Conservation (phyloP, 73 alveolate genomes). For the Tetrahymena thermophila region DNA sequence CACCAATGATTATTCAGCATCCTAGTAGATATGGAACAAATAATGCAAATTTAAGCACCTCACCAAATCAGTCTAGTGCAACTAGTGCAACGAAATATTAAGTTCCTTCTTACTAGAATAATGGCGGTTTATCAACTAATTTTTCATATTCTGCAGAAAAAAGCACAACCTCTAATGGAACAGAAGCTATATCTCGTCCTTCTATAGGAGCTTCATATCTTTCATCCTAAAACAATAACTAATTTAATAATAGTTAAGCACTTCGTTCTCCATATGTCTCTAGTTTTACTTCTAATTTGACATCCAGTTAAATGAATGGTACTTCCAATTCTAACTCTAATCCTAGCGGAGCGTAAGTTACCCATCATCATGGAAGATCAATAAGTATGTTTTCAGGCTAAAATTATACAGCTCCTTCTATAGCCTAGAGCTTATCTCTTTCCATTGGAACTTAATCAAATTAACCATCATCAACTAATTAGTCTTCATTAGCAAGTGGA, state of each 20-base stretch:
- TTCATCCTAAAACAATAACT: not conserved
- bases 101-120: not conserved
- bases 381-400: not conserved
- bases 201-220: not conserved
- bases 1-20: not conserved
- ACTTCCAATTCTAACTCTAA: not conserved
- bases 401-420: not conserved
- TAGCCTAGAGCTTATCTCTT: not conserved
- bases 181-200: not conserved
- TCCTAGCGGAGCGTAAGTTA: not conserved
- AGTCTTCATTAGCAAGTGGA: not conserved
- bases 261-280: not conserved
- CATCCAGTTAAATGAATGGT: not conserved
- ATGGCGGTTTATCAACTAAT: not conserved
- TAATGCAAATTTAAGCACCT: not conserved
- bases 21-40: not conserved
- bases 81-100: not conserved
- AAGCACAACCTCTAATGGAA: not conserved
- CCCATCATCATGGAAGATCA: constrained; percentile 2
- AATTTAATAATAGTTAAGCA: not conserved
- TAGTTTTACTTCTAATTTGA: not conserved
- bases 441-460: not conserved
- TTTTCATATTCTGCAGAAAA: not conserved
- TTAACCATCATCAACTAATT: not conserved
- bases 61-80: not conserved